Conservation (phyloP, 1,284 basidiomycete species). For the Ceratobasidium sp. region DNA sequence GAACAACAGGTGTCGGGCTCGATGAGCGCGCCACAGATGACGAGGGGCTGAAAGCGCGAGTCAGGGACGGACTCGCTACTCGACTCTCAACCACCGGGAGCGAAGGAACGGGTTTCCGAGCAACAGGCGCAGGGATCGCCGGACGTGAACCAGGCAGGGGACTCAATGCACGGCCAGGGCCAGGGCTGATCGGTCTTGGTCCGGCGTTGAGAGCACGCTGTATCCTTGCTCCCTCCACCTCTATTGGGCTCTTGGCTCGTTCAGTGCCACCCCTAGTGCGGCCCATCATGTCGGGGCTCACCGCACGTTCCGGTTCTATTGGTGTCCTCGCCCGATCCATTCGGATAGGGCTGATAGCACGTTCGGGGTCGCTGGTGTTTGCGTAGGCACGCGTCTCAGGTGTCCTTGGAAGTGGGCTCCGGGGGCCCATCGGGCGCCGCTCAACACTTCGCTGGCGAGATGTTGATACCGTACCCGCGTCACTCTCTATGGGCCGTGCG, state of each 20-base stretch:
- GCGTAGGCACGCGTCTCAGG: slow-evolving; percentile 48
- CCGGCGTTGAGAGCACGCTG: slow-evolving; percentile 25
- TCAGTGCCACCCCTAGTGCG: slow-evolving; percentile 26
- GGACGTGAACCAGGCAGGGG: slow-evolving; percentile 25
- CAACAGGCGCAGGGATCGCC: slow-evolving; percentile 33
- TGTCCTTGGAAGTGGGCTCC: slow-evolving; percentile 70
- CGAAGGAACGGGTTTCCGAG: slow-evolving; percentile 41
- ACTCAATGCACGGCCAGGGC: slow-evolving; percentile 36
- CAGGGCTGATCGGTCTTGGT: slow-evolving; percentile 40
- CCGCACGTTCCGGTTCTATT: slow-evolving; percentile 33
- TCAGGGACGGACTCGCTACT: slow-evolving; percentile 15
- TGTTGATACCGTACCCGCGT: slow-evolving; percentile 4
- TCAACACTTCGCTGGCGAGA: slow-evolving; percentile 57
- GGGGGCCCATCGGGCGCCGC: slow-evolving; percentile 75
- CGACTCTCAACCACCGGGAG: slow-evolving; percentile 1
- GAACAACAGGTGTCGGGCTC: slow-evolving; percentile 19
- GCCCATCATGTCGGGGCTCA: slow-evolving; percentile 8
- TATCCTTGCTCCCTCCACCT: slow-evolving; percentile 40
- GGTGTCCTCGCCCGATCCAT: slow-evolving; percentile 29
- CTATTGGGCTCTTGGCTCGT: slow-evolving; percentile 40
- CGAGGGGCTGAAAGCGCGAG: slow-evolving; percentile 38
- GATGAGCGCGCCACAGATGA: slow-evolving; percentile 10
- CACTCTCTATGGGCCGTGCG: slow-evolving; percentile 26
- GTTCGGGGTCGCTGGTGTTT: slow-evolving; percentile 46
- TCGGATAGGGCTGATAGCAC: slow-evolving; percentile 17